Evolutionary conservation across 441 rosid species (phyloP), one percentile per base, ranked within the genome.

Genomic region (Pelargonium australe): DNA sequence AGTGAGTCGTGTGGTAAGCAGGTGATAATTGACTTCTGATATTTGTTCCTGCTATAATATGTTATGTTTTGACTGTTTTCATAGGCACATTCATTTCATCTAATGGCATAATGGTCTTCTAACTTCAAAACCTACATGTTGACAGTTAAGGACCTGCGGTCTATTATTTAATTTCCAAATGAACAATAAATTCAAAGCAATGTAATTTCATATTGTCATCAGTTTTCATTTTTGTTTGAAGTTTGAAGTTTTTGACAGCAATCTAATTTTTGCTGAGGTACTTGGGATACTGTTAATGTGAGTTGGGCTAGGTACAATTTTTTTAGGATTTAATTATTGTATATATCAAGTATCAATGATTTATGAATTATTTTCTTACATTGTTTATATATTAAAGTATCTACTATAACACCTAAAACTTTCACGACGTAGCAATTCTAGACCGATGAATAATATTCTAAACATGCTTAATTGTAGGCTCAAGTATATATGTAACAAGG

Each of bases 1-100:
- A 47, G 82, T 89, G 71, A 87, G 82, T 76, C 95, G 98, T 69
- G 88, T 90, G 65, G 98, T 89, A 72, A 92, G 84, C 91, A 92
- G 99, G 99, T 95, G 68, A 86, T 77, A 60, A 47, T 65, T 73
- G 40, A 19, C 40, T 63, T n/a, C 17, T 62, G 31, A 14, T 55
- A 47, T 25, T 53, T 58, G 20, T 71, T 63, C 28, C 20, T 64
- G 47, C 53, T 73, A 19, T 66, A 7, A 62, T 47, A 44, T 53
- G 68, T 60, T 74, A 37, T 61, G 34, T 19, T 31, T 31, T 3
- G 3, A 31, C 37, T 31, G 37, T 31, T 60, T 64, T 55, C 73
- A 25, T 37, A 11, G 28, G 43, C 14, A 40, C 23, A 65, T 49
- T 69, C 10, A 31, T 62, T 57, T 75, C 43, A 58, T 20, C 34